These are phyloP conservation scores for Holtermanniella nyarrowii DNA, from an alignment of 768 basidiomycete genomes.

Conservation along the genomic window DNA sequence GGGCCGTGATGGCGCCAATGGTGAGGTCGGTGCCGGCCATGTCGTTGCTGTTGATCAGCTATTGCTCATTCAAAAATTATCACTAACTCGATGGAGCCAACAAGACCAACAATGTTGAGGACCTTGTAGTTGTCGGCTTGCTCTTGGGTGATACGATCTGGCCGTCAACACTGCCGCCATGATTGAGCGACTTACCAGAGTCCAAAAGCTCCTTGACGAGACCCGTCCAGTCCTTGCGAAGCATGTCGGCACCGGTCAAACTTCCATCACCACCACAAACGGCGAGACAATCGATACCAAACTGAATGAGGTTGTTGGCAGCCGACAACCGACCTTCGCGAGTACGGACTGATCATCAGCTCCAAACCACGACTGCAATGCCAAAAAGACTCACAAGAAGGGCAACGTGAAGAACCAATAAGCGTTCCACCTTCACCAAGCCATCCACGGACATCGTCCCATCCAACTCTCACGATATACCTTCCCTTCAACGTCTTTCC, in stretches of 20 bases:
- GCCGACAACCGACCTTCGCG: conserved; percentile 78
- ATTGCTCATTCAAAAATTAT: neutral
- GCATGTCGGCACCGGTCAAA: conserved; percentile 88
- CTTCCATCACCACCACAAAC: conserved; percentile 98
- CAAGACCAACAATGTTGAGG: conserved; percentile 93
- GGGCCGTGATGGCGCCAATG: conserved; percentile 88
- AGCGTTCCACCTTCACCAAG: conserved; percentile 55
- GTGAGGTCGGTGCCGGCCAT: conserved; percentile 97
- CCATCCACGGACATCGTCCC: conserved; percentile 97
- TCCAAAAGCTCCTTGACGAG: conserved; percentile 59
- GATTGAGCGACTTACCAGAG: conserved; percentile 47
- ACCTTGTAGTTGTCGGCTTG: conserved; percentile 65
- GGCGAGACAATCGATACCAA: conserved; percentile 92
- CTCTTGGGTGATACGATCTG: conserved; percentile 63
- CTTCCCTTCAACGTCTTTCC: conserved; percentile 63
- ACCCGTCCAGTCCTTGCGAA: conserved; percentile 88
- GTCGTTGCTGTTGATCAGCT: conserved; percentile 55
- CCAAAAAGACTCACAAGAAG: conserved; percentile 21
- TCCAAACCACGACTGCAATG: no score
- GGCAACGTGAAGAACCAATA: conserved; percentile 39
- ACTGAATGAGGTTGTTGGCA: conserved; percentile 81
- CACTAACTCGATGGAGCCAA: conserved; percentile 78
- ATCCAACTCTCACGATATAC: conserved; percentile 90
- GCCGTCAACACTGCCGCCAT: no score
- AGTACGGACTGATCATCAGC: conserved; percentile 57